These are phyloP conservation scores for Pythium insidiosum DNA, from an alignment of 352 stramenopile species.

Conservation along the genomic window DNA sequence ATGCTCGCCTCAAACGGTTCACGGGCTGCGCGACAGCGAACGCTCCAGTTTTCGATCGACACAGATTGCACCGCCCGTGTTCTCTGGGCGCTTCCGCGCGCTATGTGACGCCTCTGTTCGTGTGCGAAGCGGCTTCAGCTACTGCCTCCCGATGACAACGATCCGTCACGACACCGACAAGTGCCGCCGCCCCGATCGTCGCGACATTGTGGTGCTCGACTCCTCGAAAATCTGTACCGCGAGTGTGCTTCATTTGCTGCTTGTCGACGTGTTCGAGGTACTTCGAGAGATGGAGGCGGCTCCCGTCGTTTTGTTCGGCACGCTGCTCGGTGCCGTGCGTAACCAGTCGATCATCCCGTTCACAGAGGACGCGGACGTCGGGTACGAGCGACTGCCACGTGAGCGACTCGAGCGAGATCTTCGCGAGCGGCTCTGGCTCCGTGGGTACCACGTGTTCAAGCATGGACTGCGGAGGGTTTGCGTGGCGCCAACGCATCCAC, in stretches of 20 bases:
- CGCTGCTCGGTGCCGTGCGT: conserved; percentile 29
- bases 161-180: conserved; percentile 18
- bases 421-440: conserved; percentile 15
- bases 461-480: conserved; percentile 32
- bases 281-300: conserved; percentile 4
- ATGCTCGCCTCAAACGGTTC: no score
- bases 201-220: conserved; percentile 14
- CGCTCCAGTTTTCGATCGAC: no score
- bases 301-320: conserved; percentile 23
- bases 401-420: conserved; percentile 3
- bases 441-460: conserved; percentile 35
- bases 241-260: conserved; percentile 27
- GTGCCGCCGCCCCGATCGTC: conserved; percentile 15
- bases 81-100: no score
- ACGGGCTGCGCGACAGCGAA: no score
- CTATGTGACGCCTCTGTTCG: conserved; percentile 6
- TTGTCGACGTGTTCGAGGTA: conserved; percentile 26
- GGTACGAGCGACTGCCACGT: conserved; percentile 5
- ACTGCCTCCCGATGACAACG: conserved; percentile 26
- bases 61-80: no score
- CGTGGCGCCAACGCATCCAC: conserved; percentile 29
- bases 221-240: conserved; percentile 13
- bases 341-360: conserved; percentile 26
- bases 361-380: conserved; percentile 32
- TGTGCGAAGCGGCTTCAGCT: conserved; percentile 17